Evolutionary conservation across 352 stramenopile genomes (phyloP), one percentile per base, ranked within the genome.

Genomic region (Pythium aphanidermatum): DNA sequence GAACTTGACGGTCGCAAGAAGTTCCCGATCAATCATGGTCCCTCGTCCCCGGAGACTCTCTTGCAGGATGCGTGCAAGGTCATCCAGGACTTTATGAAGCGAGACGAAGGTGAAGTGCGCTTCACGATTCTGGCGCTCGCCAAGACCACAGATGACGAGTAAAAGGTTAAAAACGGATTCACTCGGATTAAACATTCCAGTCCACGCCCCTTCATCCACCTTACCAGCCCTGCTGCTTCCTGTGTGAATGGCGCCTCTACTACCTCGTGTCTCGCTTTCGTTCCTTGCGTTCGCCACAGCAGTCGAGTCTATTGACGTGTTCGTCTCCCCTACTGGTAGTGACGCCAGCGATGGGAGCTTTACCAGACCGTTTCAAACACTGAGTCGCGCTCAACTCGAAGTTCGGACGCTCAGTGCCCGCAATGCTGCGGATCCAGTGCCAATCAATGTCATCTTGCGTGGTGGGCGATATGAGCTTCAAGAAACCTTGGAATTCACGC

Each of bases 1-100:
- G 95, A 98, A 61, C 76, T 99, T 31, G 95, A 99, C 64, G 95
- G 95, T 19, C 80, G 95, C 11, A 98, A 98, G 66, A 78, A 91
- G 41, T 92, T 76, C 26, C 92, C 95, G 2, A 93, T 98, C 47
- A 94, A 95, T 55, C 95, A 98, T 54, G 95, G 93, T 30, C 55
- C 70, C 2, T 96, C 88, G 8, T 95, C 72, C 16, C 62, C 74
- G 23, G 68, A 83, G 7, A 94, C 85, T 5, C 52, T 98, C 36
- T 70, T 98, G 21, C 68, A 91, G 65, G 91, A 98, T 58, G 78
- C 91, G 1, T 96, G 80, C 58, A 51, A 62, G 23, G 83, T 97
- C 26, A 90, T 98, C 25, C 69, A 93, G 57, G 61, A 95, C 46
- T 97, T 98, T 50, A 98, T 98, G 90, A 74, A 73, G 45, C 74